Percentiles rank a stretch among this genome's conserved stretches.
Evolutionary conservation across 192 early-diverging fungal genomes (phyloP).

Genomic region (Haplosporangium gracile): DNA sequence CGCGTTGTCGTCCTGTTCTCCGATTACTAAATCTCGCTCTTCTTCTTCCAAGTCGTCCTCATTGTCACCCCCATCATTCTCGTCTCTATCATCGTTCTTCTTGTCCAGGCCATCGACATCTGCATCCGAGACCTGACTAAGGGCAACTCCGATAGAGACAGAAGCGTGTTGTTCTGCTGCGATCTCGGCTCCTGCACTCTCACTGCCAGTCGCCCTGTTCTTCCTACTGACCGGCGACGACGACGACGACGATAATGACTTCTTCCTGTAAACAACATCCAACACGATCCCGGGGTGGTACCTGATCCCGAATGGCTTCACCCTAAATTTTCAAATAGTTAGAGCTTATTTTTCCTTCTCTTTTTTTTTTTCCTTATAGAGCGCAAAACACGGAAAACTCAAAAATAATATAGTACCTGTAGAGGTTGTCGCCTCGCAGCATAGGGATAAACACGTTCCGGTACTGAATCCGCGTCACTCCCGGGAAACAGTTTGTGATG

Average conservation of each 20-base stretch:
- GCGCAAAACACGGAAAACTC: no score
- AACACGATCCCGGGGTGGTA: conserved; percentile 25
- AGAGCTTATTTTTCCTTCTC: no score
- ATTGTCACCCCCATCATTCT: neutral
- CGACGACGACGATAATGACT: no score
- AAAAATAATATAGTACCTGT: no score
- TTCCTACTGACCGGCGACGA: neutral
- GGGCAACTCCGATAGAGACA: neutral
- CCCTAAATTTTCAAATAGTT: no score
- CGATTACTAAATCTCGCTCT: neutral
- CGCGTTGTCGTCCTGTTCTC: neutral
- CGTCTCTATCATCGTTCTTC: no score
- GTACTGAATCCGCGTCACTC: conserved; percentile 19
- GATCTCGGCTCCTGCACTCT: no score
- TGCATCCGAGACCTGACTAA: no score
- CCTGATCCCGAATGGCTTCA: conserved; percentile 39
- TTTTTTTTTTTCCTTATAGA: no score
- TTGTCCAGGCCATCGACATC: no score
- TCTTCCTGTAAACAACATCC: conserved; percentile 31
- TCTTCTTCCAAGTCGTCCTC: neutral
- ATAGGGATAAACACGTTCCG: conserved; percentile 23
- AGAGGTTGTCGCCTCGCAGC: conserved; percentile 29
- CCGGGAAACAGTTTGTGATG: conserved; percentile 43
- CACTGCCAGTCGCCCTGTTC: neutral
- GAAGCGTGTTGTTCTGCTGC: neutral